phyloP scores from a whole-genome alignment of 768 basidiomycete species.

The Lentinula lateritia region DNA sequence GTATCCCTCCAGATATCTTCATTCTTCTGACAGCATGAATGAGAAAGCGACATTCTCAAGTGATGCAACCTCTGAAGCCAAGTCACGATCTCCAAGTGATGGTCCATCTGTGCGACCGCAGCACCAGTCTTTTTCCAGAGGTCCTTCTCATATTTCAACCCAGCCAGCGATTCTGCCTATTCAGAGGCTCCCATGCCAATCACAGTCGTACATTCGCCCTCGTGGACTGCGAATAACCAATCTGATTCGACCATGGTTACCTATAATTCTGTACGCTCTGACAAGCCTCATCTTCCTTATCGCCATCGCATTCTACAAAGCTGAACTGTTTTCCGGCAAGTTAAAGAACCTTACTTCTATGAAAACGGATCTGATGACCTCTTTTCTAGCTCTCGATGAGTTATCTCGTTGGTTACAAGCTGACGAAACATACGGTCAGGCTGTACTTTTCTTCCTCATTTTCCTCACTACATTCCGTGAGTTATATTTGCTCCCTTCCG shows the following conservation, averaged over 20 bases:
- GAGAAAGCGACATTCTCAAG: background rate
- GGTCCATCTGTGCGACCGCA: background rate
- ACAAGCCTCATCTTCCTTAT: conserved; percentile 75
- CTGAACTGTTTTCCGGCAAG: conserved; percentile 78
- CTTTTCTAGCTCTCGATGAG: conserved; percentile 64
- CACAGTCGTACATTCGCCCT: conserved; percentile 32
- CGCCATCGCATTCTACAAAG: conserved; percentile 80
- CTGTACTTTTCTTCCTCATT: conserved; percentile 75
- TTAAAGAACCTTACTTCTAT: conserved; percentile 9
- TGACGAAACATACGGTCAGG: conserved; percentile 69
- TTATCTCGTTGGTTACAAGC: conserved; percentile 73
- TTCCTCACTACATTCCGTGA: conserved; percentile 85
- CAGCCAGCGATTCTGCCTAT: background rate
- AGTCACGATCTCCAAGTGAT: background rate
- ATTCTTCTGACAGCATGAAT: background rate
- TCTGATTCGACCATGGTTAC: conserved; percentile 69
- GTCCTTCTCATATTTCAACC: background rate
- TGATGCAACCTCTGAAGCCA: background rate
- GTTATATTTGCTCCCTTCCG: conserved; percentile 21
- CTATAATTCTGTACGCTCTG: conserved; percentile 68
- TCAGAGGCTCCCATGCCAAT: conserved; percentile 6
- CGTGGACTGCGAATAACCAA: conserved; percentile 44
- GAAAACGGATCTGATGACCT: conserved; percentile 8
- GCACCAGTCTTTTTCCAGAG: background rate
- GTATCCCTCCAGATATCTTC: conserved; percentile 1